Evolutionary conservation across 2,329 filamentous ascomycete species (phyloP).

Genomic region (Aureobasidium vineae): DNA sequence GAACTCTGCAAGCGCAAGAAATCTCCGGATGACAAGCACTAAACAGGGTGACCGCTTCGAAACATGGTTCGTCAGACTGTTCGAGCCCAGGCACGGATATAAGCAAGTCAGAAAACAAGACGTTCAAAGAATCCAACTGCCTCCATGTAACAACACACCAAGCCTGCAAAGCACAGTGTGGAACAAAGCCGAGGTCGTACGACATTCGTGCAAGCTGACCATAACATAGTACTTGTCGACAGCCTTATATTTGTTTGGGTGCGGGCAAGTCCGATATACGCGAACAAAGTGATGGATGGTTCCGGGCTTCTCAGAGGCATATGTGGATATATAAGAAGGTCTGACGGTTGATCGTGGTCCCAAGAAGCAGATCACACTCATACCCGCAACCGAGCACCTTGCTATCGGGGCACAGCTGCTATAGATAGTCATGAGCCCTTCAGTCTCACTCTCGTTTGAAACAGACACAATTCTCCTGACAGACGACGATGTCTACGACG

Average conservation of each 20-base stretch:
- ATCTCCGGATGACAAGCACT: neutral
- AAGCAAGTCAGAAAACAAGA: neutral
- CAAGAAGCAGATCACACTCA: neutral
- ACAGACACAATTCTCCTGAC: neutral
- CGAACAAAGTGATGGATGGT: neutral
- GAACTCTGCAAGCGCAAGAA: neutral
- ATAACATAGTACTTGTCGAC: neutral
- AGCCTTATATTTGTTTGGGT: neutral
- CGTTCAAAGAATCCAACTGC: neutral
- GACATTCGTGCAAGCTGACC: neutral
- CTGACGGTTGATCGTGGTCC: neutral
- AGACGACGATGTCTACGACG: neutral
- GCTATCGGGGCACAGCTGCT: neutral
- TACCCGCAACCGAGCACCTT: neutral
- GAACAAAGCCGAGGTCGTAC: neutral
- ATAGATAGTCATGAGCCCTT: neutral
- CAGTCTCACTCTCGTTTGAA: conserved; percentile 1
- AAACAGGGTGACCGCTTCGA: neutral
- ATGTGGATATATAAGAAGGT: neutral
- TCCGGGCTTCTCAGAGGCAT: neutral
- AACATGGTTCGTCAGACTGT: neutral
- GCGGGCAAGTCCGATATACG: neutral
- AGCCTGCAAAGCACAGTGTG: neutral
- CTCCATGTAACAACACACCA: neutral
- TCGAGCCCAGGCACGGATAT: neutral